Conservation (phyloP, 2,329 filamentous ascomycete genomes). For the Aspergillus hiratsukae region DNA sequence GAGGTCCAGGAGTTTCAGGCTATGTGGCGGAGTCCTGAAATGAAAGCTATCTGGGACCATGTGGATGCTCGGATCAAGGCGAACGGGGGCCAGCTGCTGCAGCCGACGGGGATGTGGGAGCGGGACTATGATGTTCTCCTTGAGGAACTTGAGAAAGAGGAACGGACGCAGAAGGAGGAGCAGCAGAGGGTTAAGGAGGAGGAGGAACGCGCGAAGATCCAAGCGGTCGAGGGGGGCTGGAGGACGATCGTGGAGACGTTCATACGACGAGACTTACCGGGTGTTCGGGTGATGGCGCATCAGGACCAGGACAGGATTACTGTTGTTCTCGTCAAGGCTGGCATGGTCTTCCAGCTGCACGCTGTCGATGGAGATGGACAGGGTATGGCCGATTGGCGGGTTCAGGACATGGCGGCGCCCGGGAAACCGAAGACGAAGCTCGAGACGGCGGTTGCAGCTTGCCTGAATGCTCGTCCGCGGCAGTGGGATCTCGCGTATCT, state of each 20-base stretch:
- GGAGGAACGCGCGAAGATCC: conserved; percentile 23
- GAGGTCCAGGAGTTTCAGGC: conserved; percentile 37
- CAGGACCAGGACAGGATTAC: conserved; percentile 22
- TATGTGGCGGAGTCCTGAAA: conserved; percentile 38
- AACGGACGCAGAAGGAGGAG: conserved; percentile 24
- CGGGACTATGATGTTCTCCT: conserved; percentile 37
- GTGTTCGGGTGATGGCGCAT: conserved; percentile 24
- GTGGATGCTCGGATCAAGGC: conserved; percentile 35
- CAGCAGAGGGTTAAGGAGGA: conserved; percentile 24
- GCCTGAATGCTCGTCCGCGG: conserved; percentile 30
- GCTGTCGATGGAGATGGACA: conserved; percentile 16
- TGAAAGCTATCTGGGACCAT: conserved; percentile 36
- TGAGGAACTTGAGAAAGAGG: conserved; percentile 26
- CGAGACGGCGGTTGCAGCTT: conserved; percentile 30
- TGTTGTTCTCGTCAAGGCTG: conserved; percentile 29
- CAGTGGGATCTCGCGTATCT: conserved; percentile 39
- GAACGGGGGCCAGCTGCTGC: conserved; percentile 33
- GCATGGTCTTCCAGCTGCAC: conserved; percentile 32
- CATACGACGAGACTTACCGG: conserved; percentile 20
- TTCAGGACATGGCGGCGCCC: conserved; percentile 22
- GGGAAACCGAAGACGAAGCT: conserved; percentile 29
- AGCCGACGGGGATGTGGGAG: conserved; percentile 37
- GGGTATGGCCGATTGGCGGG: conserved; percentile 30
- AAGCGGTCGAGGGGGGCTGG: conserved; percentile 30
- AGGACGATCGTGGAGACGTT: conserved; percentile 31